Conservation (phyloP, 352 stramenopile species). For the Phytopythium oedochilum region DNA sequence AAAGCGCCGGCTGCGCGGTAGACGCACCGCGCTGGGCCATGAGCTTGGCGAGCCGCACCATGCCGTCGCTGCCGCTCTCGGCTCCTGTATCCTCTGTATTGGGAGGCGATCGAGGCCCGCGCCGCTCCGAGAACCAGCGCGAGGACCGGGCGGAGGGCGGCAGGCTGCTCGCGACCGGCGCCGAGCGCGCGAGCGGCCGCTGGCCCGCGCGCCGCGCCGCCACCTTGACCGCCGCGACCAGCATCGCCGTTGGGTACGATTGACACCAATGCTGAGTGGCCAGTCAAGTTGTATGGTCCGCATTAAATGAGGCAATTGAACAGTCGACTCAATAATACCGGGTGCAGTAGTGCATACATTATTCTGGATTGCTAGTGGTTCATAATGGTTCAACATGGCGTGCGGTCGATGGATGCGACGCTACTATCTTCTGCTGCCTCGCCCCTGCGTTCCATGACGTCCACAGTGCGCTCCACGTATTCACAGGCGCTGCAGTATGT, state of each 20-base stretch:
- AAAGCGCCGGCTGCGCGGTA: too few relatives aligned
- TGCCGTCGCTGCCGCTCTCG: slow-evolving; percentile 13
- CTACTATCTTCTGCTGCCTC: not conserved
- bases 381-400: not conserved
- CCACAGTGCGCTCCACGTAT: too few relatives aligned
- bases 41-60: slow-evolving; percentile 71
- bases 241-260: not conserved
- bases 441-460: too few relatives aligned
- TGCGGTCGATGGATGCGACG: not conserved
- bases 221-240: not conserved
- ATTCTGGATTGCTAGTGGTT: not conserved
- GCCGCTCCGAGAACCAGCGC: not conserved
- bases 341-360: not conserved
- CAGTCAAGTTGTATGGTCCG: not conserved
- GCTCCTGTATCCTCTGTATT: too few relatives aligned
- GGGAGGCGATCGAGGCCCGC: not conserved
- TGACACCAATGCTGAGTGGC: not conserved
- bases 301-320: not conserved
- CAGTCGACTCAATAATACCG: too few relatives aligned
- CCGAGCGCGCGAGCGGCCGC: not conserved
- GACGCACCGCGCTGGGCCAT: slow-evolving; percentile 53
- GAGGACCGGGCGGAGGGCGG: not conserved
- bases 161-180: not conserved
- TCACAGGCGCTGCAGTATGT: not conserved
- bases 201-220: not conserved